Evolutionary conservation across 345 rosid genomes (phyloP).

Genomic region (Hevea brasiliensis): DNA sequence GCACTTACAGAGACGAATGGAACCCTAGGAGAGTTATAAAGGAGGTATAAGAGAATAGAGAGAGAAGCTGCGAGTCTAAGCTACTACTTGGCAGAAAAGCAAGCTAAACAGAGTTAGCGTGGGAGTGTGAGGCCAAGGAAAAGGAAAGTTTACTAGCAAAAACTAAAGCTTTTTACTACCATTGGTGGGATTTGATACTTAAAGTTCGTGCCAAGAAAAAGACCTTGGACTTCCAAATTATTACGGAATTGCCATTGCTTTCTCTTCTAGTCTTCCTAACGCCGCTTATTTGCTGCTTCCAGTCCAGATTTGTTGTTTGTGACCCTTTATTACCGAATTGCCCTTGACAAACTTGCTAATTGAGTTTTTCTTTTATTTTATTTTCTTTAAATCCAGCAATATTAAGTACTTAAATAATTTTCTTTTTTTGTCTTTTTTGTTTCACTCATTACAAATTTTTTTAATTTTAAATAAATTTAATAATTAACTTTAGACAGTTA

Average conservation of each 20-base stretch:
- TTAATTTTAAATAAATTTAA: too few species aligned
- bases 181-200: conserved; percentile 4
- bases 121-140: neutral
- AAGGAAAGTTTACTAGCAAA: neutral
- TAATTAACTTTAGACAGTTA: too few species aligned
- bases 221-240: neutral
- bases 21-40: neutral
- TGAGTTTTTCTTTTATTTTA: too few species aligned
- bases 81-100: conserved; percentile 17
- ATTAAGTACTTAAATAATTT: too few species aligned
- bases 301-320: too few species aligned
- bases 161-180: neutral
- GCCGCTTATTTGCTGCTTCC: too few species aligned
- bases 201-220: neutral
- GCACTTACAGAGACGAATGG: conserved; percentile 3
- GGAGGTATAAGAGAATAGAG: too few species aligned
- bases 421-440: too few species aligned
- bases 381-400: too few species aligned
- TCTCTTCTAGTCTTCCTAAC: neutral
- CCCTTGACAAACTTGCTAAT: too few species aligned
- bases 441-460: too few species aligned
- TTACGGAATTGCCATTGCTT: neutral
- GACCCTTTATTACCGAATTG: neutral
- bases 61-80: conserved; percentile 7
- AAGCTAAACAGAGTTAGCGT: neutral